These are phyloP conservation scores for Naganishia liquefaciens DNA, from an alignment of 1,284 basidiomycete species.

Conservation along the genomic window DNA sequence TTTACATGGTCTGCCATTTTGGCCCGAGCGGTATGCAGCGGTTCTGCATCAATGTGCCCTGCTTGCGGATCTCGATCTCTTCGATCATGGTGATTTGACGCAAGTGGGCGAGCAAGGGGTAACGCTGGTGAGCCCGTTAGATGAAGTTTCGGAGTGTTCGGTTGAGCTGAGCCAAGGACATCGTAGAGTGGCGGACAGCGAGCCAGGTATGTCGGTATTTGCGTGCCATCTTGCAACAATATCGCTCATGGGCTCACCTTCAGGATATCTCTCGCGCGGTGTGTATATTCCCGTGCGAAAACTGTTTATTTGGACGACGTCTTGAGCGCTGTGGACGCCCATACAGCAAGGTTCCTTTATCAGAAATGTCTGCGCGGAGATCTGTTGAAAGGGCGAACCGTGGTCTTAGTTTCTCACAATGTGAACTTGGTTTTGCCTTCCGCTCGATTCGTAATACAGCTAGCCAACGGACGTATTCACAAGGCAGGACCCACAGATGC, in stretches of 20 bases:
- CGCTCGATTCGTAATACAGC: conserved; percentile 48
- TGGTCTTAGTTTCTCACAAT: conserved; percentile 76
- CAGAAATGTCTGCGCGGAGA: conserved; percentile 51
- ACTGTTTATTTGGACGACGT: conserved; percentile 60
- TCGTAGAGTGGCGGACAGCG: conserved; percentile 54
- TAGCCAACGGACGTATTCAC: conserved; percentile 57
- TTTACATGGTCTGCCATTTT: conserved; percentile 53
- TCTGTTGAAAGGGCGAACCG: conserved; percentile 64
- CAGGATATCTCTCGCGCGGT: conserved; percentile 75
- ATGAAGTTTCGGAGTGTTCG: background rate
- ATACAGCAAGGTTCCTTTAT: conserved; percentile 49
- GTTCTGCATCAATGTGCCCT: conserved; percentile 47
- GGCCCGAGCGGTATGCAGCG: conserved; percentile 47
- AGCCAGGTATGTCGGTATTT: conserved; percentile 55
- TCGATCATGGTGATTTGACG: conserved; percentile 57
- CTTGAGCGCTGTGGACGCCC: conserved; percentile 53
- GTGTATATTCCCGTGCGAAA: conserved; percentile 72
- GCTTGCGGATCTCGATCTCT: conserved; percentile 45
- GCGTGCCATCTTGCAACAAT: background rate
- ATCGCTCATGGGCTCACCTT: background rate
- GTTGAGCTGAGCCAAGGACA: conserved; percentile 5
- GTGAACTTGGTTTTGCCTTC: conserved; percentile 56
- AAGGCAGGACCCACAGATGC: conserved; percentile 5
- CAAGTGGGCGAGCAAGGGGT: conserved; percentile 85
- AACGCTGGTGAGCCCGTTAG: conserved; percentile 57